These are phyloP conservation scores for Platanus orientalis DNA, from an alignment of 164 flowering plant species.

Conservation along the genomic window DNA sequence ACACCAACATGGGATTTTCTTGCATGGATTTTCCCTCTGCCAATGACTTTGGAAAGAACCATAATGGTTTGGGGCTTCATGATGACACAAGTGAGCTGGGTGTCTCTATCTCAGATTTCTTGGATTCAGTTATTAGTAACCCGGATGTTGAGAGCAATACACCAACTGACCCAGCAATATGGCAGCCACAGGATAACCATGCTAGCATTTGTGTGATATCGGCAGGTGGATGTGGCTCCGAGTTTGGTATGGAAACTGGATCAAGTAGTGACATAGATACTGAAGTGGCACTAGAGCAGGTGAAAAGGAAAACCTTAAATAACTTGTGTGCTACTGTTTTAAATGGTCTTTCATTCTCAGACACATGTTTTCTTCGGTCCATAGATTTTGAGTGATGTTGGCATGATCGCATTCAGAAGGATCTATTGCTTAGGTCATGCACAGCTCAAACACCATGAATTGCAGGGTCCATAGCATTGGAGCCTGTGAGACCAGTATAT, in stretches of 20 bases:
- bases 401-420: background rate
- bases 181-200: background rate
- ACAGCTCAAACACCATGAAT: background rate
- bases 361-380: background rate
- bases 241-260: constrained; percentile 15
- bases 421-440: background rate
- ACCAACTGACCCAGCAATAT: background rate
- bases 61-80: constrained; percentile 21
- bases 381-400: background rate
- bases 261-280: constrained; percentile 33
- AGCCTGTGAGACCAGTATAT: too few relatives aligned
- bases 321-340: background rate
- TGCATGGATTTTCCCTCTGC: constrained; percentile 20
- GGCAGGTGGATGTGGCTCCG: background rate
- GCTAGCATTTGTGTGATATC: too few relatives aligned
- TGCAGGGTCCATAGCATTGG: constrained; percentile 1
- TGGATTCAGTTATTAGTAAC: constrained; percentile 29
- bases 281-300: constrained; percentile 28
- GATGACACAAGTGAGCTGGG: constrained; percentile 33
- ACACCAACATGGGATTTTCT: constrained; percentile 21
- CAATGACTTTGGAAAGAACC: constrained; percentile 16
- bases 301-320: constrained; percentile 7
- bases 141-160: constrained; percentile 10
- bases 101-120: constrained; percentile 27
- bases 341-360: background rate